These are phyloP conservation scores for Saccharomycopsis sp. DNA, from an alignment of 805 yeast species.

Conservation along the genomic window DNA sequence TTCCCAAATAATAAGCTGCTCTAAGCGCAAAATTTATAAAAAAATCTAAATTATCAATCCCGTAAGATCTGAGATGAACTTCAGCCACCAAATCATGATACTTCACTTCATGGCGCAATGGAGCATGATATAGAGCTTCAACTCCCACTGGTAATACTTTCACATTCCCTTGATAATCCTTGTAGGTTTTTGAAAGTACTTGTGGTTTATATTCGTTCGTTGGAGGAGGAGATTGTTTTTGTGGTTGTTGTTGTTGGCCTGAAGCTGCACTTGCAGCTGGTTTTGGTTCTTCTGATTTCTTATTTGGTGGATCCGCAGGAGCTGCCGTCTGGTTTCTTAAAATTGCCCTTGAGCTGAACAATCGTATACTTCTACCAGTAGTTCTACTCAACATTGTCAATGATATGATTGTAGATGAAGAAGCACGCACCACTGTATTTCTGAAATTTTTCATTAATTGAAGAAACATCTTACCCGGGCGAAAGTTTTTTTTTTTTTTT, in stretches of 20 bases:
- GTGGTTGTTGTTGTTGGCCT: slow-evolving; percentile 18
- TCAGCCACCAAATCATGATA: slow-evolving; percentile 78
- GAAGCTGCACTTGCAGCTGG: slow-evolving; percentile 12
- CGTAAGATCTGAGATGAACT: slow-evolving; percentile 64
- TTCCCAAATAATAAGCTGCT: slow-evolving; percentile 83
- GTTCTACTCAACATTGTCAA: no score
- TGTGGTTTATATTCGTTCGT: slow-evolving; percentile 37
- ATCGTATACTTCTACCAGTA: no score
- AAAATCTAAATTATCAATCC: slow-evolving; percentile 61
- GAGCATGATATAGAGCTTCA: slow-evolving; percentile 74
- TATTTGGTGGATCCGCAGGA: no score
- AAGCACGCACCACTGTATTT: no score
- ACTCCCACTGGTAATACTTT: slow-evolving; percentile 80
- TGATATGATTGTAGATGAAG: no score
- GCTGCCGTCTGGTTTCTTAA: no score
- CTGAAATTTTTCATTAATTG: neutral
- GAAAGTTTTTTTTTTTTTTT: slow-evolving; percentile 1
- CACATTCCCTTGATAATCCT: slow-evolving; percentile 28
- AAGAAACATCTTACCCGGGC: neutral
- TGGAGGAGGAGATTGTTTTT: slow-evolving; percentile 11
- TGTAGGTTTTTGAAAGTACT: slow-evolving; percentile 30
- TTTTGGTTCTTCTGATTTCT: no score
- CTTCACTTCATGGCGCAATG: slow-evolving; percentile 57
- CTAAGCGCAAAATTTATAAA: slow-evolving; percentile 81
- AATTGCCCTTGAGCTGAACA: no score